These are phyloP conservation scores for Paramecium tetraurelia DNA, from an alignment of 73 alveolate species.

Conservation along the genomic window DNA sequence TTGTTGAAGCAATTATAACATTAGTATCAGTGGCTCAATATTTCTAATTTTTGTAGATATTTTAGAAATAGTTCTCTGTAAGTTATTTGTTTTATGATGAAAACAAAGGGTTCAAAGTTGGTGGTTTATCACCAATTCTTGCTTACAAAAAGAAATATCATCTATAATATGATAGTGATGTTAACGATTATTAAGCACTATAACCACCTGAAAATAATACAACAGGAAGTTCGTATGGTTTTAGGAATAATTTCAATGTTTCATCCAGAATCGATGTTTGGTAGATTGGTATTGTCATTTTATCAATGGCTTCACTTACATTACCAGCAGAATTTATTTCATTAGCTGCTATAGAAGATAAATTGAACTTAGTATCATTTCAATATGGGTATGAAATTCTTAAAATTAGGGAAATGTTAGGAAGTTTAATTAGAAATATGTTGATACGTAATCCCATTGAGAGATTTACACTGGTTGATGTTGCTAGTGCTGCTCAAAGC, in stretches of 20 bases:
- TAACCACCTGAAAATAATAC: background rate
- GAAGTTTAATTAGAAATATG: background rate
- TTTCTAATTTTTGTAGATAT: background rate
- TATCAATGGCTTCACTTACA: background rate
- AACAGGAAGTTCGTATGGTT: background rate
- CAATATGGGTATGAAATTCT: background rate
- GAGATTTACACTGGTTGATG: background rate
- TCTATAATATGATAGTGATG: background rate
- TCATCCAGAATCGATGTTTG: background rate
- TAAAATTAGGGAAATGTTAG: conserved; percentile 16
- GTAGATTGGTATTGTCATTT: background rate
- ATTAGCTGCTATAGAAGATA: background rate
- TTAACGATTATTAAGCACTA: background rate
- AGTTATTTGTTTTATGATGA: background rate
- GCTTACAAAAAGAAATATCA: background rate
- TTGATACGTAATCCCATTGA: background rate
- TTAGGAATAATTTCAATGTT: background rate
- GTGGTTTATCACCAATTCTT: background rate
- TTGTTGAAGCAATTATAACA: background rate
- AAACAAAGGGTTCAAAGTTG: conserved; percentile 12
- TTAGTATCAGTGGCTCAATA: conserved; percentile 1
- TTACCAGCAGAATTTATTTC: background rate
- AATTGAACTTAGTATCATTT: background rate
- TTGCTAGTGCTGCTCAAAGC: background rate
- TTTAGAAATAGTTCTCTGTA: background rate